Evolutionary conservation across 345 rosid genomes (phyloP).

Genomic region (Turritis glabra): DNA sequence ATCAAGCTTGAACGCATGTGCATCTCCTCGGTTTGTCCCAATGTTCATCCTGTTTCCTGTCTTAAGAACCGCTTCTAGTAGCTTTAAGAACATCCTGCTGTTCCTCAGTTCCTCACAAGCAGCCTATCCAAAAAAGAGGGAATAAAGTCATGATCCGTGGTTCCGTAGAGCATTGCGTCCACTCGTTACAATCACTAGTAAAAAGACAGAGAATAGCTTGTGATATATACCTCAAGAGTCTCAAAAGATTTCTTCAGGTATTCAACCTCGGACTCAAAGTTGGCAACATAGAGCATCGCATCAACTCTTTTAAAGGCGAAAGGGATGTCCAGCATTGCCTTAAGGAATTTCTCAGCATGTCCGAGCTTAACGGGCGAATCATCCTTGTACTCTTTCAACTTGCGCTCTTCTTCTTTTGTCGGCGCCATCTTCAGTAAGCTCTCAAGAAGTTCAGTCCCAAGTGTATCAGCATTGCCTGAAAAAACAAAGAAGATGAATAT

Average conservation of each 20-base stretch:
- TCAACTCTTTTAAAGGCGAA: constrained; percentile 85
- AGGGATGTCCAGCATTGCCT: constrained; percentile 88
- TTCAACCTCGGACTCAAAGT: constrained; percentile 89
- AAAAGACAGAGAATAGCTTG: neutral
- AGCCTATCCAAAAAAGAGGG: constrained; percentile 47
- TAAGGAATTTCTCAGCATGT: constrained; percentile 89
- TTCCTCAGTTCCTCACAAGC: constrained; percentile 94
- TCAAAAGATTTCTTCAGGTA: constrained; percentile 78
- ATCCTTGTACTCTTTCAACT: constrained; percentile 70
- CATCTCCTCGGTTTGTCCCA: constrained; percentile 98
- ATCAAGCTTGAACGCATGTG: constrained; percentile 97
- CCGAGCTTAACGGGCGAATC: constrained; percentile 83
- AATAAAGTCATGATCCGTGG: neutral
- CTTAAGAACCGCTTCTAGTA: constrained; percentile 92
- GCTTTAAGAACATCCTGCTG: constrained; percentile 91
- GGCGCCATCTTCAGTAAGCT: constrained; percentile 94
- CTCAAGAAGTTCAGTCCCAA: constrained; percentile 96
- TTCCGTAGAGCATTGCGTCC: too few species aligned
- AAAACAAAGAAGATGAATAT: neutral
- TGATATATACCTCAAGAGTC: constrained; percentile 73
- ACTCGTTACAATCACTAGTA: neutral
- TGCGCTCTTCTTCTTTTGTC: constrained; percentile 90
- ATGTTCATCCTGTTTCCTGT: constrained; percentile 99
- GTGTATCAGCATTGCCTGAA: constrained; percentile 85
- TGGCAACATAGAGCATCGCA: constrained; percentile 84